Evolutionary conservation across 2,329 filamentous ascomycete genomes (phyloP), one percentile per base, ranked within the genome.

Genomic region (Cladorrhinum sp.): DNA sequence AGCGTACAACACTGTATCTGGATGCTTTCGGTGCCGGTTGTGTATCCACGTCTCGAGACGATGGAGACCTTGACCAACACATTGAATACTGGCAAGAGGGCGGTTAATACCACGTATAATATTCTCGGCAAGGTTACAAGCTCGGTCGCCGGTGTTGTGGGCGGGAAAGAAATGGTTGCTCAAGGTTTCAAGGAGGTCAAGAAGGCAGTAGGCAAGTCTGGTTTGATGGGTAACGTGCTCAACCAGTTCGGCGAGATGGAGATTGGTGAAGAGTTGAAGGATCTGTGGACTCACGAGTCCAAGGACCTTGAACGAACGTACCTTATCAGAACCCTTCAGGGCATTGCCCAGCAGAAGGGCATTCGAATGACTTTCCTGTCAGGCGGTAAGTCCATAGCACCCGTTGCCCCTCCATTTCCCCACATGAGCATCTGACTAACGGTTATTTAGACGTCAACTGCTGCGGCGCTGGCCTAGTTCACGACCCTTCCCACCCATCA

Each of bases 271-370:
- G 95, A 98, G 72, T 79, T 98, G 61, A 88, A 93, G 71, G 95
- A 99, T 73, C 89, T 96, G 81, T 99, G 95, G 95, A 99, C 95
- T 22, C 95, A 99, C 71, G 93, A 98, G 55, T 93, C 90, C 56
- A 99, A 98, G 83, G 95, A 99, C 69, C 86, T 99, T 45, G 95
- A 99, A 77, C 84, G 95, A 60, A 99, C 95, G 6, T 99, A 99
- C 73, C 81, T 99, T 63, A 96, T 99, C 72, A 88, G 95, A 65
- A 99, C 95, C 1, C 82, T 99, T 2, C 95, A 99, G 77, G 91
- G 92, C 24, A 98, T 99, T 68, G 83, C 95, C 1, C 92, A 96
- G 73, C 93, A 96, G 75, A 97, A 97, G 77, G 93, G 91, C 24
- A 84, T 99, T 52, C 89, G 95, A 51, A 97, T 99, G 90, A 97